A percentile compares a stretch with the other conserved stretches of the same genome.
Evolutionary conservation across 2,329 filamentous ascomycete genomes (phyloP).

Genomic region (Cladorrhinum sp.): DNA sequence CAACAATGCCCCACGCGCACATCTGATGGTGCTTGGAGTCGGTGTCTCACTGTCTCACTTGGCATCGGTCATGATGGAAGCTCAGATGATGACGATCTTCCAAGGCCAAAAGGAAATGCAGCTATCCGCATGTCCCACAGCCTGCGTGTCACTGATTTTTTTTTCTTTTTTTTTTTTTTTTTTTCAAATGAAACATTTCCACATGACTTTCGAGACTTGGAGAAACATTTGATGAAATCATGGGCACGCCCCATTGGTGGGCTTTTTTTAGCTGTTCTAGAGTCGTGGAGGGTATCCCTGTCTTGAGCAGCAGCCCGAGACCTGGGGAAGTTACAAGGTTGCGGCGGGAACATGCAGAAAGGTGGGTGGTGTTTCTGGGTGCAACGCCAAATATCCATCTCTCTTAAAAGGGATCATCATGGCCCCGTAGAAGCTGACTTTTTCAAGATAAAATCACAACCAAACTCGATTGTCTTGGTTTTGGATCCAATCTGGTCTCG

Average conservation of each 20-base stretch:
- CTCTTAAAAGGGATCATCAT: no score
- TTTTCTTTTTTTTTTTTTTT: not conserved
- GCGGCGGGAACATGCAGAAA: not conserved
- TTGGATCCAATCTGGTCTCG: not conserved
- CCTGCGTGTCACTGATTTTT: not conserved
- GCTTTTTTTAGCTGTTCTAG: slow-evolving; percentile 12
- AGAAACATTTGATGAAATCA: not conserved
- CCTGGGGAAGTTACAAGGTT: slow-evolving; percentile 3
- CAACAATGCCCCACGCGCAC: slow-evolving; percentile 15
- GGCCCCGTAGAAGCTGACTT: no score
- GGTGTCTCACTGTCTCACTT: slow-evolving; percentile 15
- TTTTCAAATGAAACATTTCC: not conserved
- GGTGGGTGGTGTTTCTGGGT: no score
- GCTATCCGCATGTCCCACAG: not conserved
- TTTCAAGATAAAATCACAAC: no score
- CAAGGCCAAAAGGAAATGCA: no score
- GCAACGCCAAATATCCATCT: no score
- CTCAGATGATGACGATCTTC: slow-evolving; percentile 2
- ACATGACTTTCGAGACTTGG: not conserved
- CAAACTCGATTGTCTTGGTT: no score
- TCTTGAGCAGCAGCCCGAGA: not conserved
- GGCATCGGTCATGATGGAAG: slow-evolving; percentile 13
- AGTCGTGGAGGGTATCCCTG: not conserved
- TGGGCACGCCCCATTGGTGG: slow-evolving; percentile 6
- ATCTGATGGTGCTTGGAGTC: not conserved